Evolutionary conservation across 202 grass and related monocot genomes (phyloP).

Genomic region (Panicum virgatum): DNA sequence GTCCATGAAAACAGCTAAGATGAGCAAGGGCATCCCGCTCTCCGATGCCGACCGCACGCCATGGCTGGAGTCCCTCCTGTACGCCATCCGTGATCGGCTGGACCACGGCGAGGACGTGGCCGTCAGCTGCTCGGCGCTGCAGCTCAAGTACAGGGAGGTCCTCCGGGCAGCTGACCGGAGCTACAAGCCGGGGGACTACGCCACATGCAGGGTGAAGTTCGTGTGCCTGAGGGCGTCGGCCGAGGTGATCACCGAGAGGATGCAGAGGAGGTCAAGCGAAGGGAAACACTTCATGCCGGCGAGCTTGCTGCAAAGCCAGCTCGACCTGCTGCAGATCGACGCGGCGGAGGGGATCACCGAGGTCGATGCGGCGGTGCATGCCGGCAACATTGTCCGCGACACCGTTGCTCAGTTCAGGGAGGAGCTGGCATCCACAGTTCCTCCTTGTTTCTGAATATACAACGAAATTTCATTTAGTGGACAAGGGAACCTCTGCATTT

Average conservation of each 20-base stretch:
- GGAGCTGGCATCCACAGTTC: slow-evolving; percentile 17
- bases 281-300: slow-evolving; percentile 80
- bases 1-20: slow-evolving; percentile 60
- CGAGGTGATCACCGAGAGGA: slow-evolving; percentile 60
- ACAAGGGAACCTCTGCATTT: background rate
- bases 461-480: slow-evolving; percentile 8
- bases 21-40: slow-evolving; percentile 69
- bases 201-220: slow-evolving; percentile 66
- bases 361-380: slow-evolving; percentile 36
- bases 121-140: slow-evolving; percentile 82
- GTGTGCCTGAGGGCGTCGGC: slow-evolving; percentile 69
- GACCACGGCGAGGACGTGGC: slow-evolving; percentile 40
- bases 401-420: slow-evolving; percentile 53
- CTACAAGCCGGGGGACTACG: slow-evolving; percentile 46
- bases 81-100: slow-evolving; percentile 47
- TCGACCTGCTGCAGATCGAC: slow-evolving; percentile 74
- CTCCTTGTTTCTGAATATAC: slow-evolving; percentile 4
- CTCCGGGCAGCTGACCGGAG: slow-evolving; percentile 51
- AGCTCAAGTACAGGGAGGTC: slow-evolving; percentile 73
- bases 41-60: slow-evolving; percentile 55
- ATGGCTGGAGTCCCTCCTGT: slow-evolving; percentile 62
- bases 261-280: slow-evolving; percentile 50
- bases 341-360: slow-evolving; percentile 49
- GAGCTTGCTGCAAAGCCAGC: slow-evolving; percentile 66
- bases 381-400: slow-evolving; percentile 31